phyloP scores from a whole-genome alignment of 441 rosid genomes.

The Corymbia citriodora region DNA sequence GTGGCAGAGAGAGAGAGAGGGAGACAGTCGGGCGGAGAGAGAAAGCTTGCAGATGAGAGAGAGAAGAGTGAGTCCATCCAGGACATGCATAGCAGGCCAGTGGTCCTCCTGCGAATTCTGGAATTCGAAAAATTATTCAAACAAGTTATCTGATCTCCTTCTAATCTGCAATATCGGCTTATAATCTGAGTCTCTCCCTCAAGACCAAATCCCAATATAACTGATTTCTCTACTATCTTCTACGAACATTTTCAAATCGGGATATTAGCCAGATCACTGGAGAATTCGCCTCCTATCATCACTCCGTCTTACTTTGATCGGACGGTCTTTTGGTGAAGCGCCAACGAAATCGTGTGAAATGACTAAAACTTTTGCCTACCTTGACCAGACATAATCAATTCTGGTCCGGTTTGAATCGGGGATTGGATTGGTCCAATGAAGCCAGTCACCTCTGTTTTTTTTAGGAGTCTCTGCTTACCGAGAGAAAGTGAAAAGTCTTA shows the following conservation, averaged over 20 bases:
- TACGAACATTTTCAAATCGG: background rate
- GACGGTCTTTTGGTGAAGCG: background rate
- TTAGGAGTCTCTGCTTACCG: accelerated
- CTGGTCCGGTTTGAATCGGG: too few species aligned
- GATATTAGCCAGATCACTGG: background rate
- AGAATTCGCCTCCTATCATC: accelerated
- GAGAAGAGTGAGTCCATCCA: too few species aligned
- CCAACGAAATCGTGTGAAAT: background rate
- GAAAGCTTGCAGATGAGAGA: too few species aligned
- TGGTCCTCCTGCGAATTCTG: background rate
- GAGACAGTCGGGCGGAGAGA: too few species aligned
- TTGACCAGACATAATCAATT: background rate
- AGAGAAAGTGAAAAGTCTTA: too few species aligned
- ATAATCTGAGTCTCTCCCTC: background rate
- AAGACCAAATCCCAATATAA: background rate
- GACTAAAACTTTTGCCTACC: background rate
- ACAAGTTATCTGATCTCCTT: background rate
- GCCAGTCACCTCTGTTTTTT: too few species aligned
- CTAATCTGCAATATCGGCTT: background rate
- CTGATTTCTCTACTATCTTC: background rate
- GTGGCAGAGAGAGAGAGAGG: too few species aligned
- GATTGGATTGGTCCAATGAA: too few species aligned
- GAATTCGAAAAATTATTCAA: background rate
- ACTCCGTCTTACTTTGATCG: accelerated
- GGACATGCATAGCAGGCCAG: too few species aligned